phyloP scores from a whole-genome alignment of 169 alveolate genomes.

The Plasmodium knowlesi region DNA sequence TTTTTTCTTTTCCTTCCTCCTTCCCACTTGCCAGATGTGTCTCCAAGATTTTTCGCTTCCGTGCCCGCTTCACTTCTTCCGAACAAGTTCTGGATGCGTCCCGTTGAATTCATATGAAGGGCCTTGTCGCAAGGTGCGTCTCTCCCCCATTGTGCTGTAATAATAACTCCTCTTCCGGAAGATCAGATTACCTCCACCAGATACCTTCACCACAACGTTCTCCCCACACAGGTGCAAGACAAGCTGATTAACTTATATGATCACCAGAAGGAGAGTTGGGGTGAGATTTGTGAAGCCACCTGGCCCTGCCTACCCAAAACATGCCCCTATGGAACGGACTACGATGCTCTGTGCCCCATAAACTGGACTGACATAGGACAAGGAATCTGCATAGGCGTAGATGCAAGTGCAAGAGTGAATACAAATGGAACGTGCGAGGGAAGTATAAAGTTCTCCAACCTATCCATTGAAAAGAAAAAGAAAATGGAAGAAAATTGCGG shows the following conservation, averaged over 20 bases:
- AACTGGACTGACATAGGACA: constrained; percentile 41
- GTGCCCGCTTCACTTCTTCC: constrained; percentile 55
- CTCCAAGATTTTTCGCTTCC: constrained; percentile 50
- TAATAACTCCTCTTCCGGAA: neutral
- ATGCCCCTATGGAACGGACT: constrained; percentile 50
- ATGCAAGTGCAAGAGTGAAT: constrained; percentile 8
- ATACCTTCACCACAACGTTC: neutral
- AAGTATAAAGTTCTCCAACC: constrained; percentile 17
- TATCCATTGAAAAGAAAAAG: constrained; percentile 9
- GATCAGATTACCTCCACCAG: neutral
- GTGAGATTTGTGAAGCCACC: constrained; percentile 37
- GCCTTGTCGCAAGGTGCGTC: constrained; percentile 46
- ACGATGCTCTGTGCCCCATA: constrained; percentile 42
- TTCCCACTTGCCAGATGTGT: constrained; percentile 24
- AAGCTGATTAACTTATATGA: constrained; percentile 40
- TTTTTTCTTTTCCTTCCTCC: neutral
- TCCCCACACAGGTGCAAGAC: constrained; percentile 33
- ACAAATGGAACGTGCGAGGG: neutral
- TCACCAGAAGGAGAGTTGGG: constrained; percentile 68
- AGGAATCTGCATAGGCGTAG: constrained; percentile 4
- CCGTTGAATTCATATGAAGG: constrained; percentile 45
- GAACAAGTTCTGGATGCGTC: constrained; percentile 67
- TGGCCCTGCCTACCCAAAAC: constrained; percentile 62
- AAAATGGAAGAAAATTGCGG: constrained; percentile 34
- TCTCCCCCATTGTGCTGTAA: neutral